Evolutionary conservation across 2,329 filamentous ascomycete genomes (phyloP).

Genomic region (Calonectria pauciramosa): DNA sequence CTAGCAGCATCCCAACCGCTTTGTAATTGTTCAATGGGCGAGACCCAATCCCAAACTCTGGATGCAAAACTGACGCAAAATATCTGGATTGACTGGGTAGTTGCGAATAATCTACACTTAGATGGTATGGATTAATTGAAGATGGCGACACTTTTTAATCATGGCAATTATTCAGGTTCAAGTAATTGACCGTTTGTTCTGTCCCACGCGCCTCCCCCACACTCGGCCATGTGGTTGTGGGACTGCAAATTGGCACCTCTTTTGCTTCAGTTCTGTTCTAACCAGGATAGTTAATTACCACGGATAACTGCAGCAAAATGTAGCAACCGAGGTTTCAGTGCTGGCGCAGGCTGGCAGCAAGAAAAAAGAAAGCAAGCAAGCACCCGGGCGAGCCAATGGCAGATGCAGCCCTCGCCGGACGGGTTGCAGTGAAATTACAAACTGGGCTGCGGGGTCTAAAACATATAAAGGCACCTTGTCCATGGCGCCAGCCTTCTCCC

Average conservation of each 20-base stretch:
- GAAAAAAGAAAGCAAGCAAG: conserved; percentile 1
- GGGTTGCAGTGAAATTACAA: neutral
- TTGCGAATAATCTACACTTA: neutral
- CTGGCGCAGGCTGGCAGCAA: neutral
- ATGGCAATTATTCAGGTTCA: neutral
- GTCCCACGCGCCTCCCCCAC: too few species aligned
- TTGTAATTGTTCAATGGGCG: neutral
- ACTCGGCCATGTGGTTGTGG: neutral
- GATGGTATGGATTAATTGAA: neutral
- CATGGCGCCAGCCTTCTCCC: neutral
- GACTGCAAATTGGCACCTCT: neutral
- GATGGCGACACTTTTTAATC: neutral
- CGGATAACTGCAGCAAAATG: conserved; percentile 3
- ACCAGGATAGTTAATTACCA: neutral
- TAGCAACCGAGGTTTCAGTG: neutral
- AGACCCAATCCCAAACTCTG: neutral
- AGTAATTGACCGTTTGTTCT: neutral
- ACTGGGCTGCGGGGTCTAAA: neutral
- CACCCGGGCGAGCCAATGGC: neutral
- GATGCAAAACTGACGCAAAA: neutral
- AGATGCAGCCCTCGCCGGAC: neutral
- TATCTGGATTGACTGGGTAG: neutral
- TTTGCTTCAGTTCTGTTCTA: neutral
- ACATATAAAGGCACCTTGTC: neutral
- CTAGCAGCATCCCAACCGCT: too few species aligned